These are phyloP conservation scores for Linderina pennispora DNA, from an alignment of 192 early-diverging fungal genomes.

Conservation along the genomic window DNA sequence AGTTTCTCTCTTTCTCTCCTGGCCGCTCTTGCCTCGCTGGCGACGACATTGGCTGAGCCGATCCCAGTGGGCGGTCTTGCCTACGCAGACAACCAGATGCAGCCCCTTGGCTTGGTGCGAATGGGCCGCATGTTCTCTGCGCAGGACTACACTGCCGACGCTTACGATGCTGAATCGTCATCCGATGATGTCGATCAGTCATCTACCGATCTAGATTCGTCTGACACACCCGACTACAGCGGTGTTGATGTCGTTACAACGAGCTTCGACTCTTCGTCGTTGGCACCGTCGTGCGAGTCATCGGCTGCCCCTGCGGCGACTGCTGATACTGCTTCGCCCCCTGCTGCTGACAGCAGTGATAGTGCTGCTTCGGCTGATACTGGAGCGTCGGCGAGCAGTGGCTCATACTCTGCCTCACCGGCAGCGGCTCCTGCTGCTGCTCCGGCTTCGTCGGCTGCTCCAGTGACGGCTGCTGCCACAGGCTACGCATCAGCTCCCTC, in stretches of 20 bases:
- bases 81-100: too few relatives aligned
- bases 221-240: neutral
- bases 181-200: neutral
- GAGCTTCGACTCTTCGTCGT: neutral
- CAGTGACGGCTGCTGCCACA: too few relatives aligned
- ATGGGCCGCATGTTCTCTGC: too few relatives aligned
- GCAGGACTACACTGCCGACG: neutral
- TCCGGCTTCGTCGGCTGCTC: too few relatives aligned
- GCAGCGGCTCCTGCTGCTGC: neutral
- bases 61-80: too few relatives aligned
- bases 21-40: neutral
- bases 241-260: neutral
- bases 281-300: neutral
- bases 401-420: neutral
- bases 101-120: neutral
- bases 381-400: neutral
- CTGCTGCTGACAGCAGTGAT: too few relatives aligned
- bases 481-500: too few relatives aligned
- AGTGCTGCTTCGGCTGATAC: too few relatives aligned
- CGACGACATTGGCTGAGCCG: conserved; percentile 1
- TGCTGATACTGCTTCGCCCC: too few relatives aligned
- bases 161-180: neutral
- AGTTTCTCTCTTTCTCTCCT: conserved; percentile 7
- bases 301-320: too few relatives aligned
- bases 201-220: neutral